A percentile compares a stretch with the other conserved stretches of the same genome.
phyloP scores from a whole-genome alignment of 2,329 filamentous ascomycete species.

The Coleophoma cylindrospora region DNA sequence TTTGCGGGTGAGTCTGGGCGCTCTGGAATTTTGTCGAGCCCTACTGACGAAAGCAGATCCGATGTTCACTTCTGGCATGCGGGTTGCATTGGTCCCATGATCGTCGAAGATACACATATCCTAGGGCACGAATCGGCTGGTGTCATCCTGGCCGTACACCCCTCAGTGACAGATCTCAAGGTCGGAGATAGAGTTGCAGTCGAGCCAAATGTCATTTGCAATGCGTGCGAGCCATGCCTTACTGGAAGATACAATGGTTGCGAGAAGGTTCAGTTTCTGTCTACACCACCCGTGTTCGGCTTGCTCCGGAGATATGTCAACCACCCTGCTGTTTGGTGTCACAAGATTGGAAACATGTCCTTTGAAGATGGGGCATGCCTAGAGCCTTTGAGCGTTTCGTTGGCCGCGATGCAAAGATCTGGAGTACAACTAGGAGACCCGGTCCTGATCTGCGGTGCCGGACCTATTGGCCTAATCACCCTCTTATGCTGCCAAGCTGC shows the following conservation, averaged over 20 bases:
- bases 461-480: slow-evolving; percentile 88
- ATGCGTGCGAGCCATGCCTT: slow-evolving; percentile 83
- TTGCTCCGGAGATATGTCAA: slow-evolving; percentile 90
- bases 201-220: slow-evolving; percentile 92
- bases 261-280: slow-evolving; percentile 78
- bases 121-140: slow-evolving; percentile 93
- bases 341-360: slow-evolving; percentile 90
- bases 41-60: background rate
- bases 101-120: slow-evolving; percentile 83
- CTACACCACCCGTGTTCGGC: slow-evolving; percentile 83
- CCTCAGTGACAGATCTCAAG: slow-evolving; percentile 72
- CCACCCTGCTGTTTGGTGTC: slow-evolving; percentile 91
- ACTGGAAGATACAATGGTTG: slow-evolving; percentile 96
- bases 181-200: slow-evolving; percentile 88
- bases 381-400: slow-evolving; percentile 83
- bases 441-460: slow-evolving; percentile 85
- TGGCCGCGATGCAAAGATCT: slow-evolving; percentile 83
- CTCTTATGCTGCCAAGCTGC: slow-evolving; percentile 80
- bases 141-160: slow-evolving; percentile 74
- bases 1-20: slow-evolving; percentile 66
- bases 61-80: slow-evolving; percentile 98
- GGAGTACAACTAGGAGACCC: slow-evolving; percentile 79
- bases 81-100: slow-evolving; percentile 93
- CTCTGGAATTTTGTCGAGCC: too few relatives aligned
- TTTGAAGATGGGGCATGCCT: slow-evolving; percentile 89